Evolutionary conservation across 2,329 filamentous ascomycete species (phyloP), one percentile per base, ranked within the genome.

Genomic region (Coleophoma eucalyptorum): DNA sequence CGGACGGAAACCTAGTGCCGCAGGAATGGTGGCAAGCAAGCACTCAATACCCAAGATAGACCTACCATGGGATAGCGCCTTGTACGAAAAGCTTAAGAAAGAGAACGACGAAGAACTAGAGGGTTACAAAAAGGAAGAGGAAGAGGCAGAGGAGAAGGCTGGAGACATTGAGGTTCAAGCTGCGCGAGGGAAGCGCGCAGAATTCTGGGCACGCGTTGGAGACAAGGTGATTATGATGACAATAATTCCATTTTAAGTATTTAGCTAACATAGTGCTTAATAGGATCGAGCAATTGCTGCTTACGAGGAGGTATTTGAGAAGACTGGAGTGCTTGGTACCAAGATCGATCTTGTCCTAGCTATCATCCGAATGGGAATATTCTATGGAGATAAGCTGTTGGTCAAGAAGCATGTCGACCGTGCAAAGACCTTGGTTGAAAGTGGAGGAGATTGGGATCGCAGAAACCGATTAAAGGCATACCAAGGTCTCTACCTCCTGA

Each of bases 401-500:
- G 92, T 96, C 45, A 95, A 96, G 83, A 96, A 95, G 80, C 89
- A 90, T 53, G 82, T 97, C 43, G 91, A 96, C 65, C 86, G 93
- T 41, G 92, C 92, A 61, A 90, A 89, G 73, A 81, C 88, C 3
- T 79, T 99, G 46, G 92, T 99, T 33, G 94, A 99, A 67, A 88
- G 88, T 58, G 94, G 94, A 60, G 94, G 94, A 69, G 94, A 99
- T 72, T 99, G 94, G 94, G 94, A 99, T 70, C 89, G 94, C 58
- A 87, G 94, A 69, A 99, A 99, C 77, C 87, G 94, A 54, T 84
- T 99, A 65, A 99, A 99, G 86, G 94, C 94, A 59, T 99, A 99
- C 79, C 91, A 96, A 68, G 94, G 94, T 55, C 80, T 99, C 50
- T 88, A 97, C 68, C 82, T 96, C 51, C 85, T 99, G 60, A 97